These are phyloP conservation scores for Rosa persica DNA, from an alignment of 306 rosid species.

Conservation along the genomic window DNA sequence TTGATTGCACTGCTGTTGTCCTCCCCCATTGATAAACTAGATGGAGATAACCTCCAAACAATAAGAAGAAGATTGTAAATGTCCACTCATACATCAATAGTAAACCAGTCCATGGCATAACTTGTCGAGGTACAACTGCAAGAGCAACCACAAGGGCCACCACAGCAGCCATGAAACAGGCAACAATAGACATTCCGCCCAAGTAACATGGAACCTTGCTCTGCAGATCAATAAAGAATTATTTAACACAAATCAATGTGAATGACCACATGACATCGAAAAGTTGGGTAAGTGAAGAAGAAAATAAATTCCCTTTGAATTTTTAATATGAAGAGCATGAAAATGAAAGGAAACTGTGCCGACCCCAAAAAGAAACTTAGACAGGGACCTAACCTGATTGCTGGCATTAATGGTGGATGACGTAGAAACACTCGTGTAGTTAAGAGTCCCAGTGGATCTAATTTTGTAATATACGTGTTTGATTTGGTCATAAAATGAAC, in stretches of 20 bases:
- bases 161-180: conserved; percentile 64
- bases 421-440: conserved; percentile 56
- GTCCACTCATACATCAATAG: conserved; percentile 98
- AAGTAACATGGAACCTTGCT: conserved; percentile 72
- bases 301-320: background rate
- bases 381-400: conserved; percentile 55
- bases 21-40: conserved; percentile 76
- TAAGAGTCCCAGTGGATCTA: conserved; percentile 60
- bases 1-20: conserved; percentile 45
- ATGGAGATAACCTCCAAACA: conserved; percentile 80
- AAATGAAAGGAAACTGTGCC: conserved; percentile 9
- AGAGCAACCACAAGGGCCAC: conserved; percentile 64
- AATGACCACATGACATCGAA: background rate
- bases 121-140: conserved; percentile 83
- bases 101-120: conserved; percentile 97
- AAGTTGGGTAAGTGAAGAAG: background rate
- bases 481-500: conserved; percentile 60
- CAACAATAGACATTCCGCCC: conserved; percentile 66
- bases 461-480: conserved; percentile 72
- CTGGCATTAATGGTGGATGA: conserved; percentile 44
- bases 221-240: conserved; percentile 48
- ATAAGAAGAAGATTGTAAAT: conserved; percentile 65
- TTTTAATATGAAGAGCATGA: background rate
- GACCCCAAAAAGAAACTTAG: conserved; percentile 8
- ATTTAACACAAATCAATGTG: conserved; percentile 26